Percentiles rank a stretch among this genome's conserved stretches.
Evolutionary conservation across 2,329 filamentous ascomycete species (phyloP).

Genomic region (Fusarium sp.): DNA sequence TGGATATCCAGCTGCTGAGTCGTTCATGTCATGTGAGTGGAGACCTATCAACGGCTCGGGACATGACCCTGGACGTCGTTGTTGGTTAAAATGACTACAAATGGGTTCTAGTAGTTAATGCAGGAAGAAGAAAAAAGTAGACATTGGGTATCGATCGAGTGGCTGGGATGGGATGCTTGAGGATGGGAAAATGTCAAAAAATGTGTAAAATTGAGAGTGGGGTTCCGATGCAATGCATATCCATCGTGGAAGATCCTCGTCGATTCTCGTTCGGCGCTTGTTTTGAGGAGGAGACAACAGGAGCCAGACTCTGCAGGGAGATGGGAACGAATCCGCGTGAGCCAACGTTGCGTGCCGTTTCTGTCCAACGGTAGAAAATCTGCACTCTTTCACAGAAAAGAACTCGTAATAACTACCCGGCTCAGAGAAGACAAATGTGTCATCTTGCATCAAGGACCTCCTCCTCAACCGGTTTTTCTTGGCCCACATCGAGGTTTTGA

Average conservation of each 20-base stretch:
- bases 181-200: neutral
- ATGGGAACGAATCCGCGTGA: neutral
- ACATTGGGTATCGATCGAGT: neutral
- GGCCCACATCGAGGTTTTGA: constrained; percentile 3
- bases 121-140: neutral
- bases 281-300: constrained; percentile 2
- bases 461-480: constrained; percentile 9
- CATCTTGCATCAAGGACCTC: constrained; percentile 5
- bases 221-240: neutral
- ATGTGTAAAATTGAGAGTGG: neutral
- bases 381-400: neutral
- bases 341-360: neutral
- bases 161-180: neutral
- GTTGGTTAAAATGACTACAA: constrained; percentile 4
- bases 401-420: neutral
- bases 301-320: neutral
- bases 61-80: neutral
- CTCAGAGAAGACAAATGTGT: neutral
- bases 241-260: neutral
- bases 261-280: neutral
- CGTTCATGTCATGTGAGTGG: constrained; percentile 3
- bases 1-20: neutral
- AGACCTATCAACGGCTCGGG: neutral
- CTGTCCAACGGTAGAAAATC: neutral
- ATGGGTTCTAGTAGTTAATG: neutral